Percentiles rank a stretch among this genome's conserved stretches.
Conservation (phyloP, 2,329 filamentous ascomycete species). For the Diaporthe sp. region DNA sequence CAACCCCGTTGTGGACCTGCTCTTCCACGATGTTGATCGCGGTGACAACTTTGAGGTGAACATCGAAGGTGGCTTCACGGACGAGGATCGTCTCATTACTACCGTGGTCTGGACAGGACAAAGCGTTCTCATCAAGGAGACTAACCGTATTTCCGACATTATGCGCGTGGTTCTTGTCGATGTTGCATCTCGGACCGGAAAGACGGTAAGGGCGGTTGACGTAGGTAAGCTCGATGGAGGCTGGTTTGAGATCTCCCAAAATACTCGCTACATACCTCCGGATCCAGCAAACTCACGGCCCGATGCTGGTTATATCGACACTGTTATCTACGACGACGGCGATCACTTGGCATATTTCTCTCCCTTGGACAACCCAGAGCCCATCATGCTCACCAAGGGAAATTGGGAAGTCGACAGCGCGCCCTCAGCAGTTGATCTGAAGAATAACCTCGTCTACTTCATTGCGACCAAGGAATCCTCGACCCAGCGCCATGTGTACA, state of each 20-base stretch:
- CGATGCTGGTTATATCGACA: slow-evolving; percentile 93
- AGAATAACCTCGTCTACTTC: slow-evolving; percentile 92
- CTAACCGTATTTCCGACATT: slow-evolving; percentile 93
- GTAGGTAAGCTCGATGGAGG: slow-evolving; percentile 90
- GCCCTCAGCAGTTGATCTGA: slow-evolving; percentile 86
- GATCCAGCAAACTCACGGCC: slow-evolving; percentile 81
- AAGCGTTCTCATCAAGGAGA: slow-evolving; percentile 89
- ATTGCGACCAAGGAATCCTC: slow-evolving; percentile 87
- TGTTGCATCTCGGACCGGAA: slow-evolving; percentile 78
- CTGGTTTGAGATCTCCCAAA: slow-evolving; percentile 95
- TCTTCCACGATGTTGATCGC: slow-evolving; percentile 88
- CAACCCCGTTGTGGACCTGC: slow-evolving; percentile 88
- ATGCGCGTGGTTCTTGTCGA: slow-evolving; percentile 90
- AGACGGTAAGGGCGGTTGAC: slow-evolving; percentile 83
- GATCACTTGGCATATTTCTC: slow-evolving; percentile 96
- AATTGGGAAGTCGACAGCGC: slow-evolving; percentile 92
- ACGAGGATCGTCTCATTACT: slow-evolving; percentile 89
- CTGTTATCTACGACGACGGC: slow-evolving; percentile 85
- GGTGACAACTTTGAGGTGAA: slow-evolving; percentile 84
- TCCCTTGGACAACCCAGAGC: slow-evolving; percentile 85
- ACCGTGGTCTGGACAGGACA: slow-evolving; percentile 91
- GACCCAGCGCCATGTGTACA: slow-evolving; percentile 92
- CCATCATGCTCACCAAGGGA: slow-evolving; percentile 87
- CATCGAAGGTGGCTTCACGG: slow-evolving; percentile 80
- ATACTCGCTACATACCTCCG: slow-evolving; percentile 87